phyloP scores from a whole-genome alignment of 2,329 filamentous ascomycete genomes.

The Diaporthe sp. region DNA sequence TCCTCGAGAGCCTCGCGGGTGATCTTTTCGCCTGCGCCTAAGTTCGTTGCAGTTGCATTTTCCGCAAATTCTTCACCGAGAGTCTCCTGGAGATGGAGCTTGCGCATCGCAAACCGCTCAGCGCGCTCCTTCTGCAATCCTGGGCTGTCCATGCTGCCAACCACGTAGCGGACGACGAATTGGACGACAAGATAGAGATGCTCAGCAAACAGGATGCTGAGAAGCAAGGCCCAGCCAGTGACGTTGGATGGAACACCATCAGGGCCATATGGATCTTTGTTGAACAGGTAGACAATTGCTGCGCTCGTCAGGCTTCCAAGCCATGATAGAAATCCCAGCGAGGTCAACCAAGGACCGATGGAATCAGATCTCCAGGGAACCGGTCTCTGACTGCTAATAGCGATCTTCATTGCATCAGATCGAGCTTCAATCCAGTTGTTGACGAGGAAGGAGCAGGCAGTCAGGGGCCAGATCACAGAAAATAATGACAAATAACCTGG shows the following conservation, averaged over 20 bases:
- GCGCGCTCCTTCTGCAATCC: slow-evolving; percentile 87
- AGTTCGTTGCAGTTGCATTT: slow-evolving; percentile 59
- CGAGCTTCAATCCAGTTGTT: slow-evolving; percentile 98
- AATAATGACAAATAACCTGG: slow-evolving; percentile 90
- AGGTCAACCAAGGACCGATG: slow-evolving; percentile 92
- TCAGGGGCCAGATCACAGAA: slow-evolving; percentile 95
- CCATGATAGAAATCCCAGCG: slow-evolving; percentile 92
- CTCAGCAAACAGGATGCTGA: slow-evolving; percentile 87
- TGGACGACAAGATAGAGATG: slow-evolving; percentile 89
- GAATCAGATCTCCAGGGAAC: slow-evolving; percentile 92
- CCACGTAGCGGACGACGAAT: slow-evolving; percentile 76
- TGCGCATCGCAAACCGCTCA: slow-evolving; percentile 84
- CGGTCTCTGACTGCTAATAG: slow-evolving; percentile 87
- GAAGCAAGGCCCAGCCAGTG: slow-evolving; percentile 82
- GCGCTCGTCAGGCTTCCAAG: slow-evolving; percentile 89
- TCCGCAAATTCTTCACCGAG: slow-evolving; percentile 69
- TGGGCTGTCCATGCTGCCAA: slow-evolving; percentile 86
- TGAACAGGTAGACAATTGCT: slow-evolving; percentile 91
- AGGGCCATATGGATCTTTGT: slow-evolving; percentile 73
- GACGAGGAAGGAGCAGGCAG: slow-evolving; percentile 86
- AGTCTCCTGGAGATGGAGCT: slow-evolving; percentile 81
- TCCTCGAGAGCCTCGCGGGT: slow-evolving; percentile 75
- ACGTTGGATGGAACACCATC: slow-evolving; percentile 78
- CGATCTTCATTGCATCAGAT: slow-evolving; percentile 94
- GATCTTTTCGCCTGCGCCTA: slow-evolving; percentile 71